A percentile compares a stretch with the other conserved stretches of the same genome.
Conservation (phyloP, 441 rosid species). For the Jatropha podagrica region DNA sequence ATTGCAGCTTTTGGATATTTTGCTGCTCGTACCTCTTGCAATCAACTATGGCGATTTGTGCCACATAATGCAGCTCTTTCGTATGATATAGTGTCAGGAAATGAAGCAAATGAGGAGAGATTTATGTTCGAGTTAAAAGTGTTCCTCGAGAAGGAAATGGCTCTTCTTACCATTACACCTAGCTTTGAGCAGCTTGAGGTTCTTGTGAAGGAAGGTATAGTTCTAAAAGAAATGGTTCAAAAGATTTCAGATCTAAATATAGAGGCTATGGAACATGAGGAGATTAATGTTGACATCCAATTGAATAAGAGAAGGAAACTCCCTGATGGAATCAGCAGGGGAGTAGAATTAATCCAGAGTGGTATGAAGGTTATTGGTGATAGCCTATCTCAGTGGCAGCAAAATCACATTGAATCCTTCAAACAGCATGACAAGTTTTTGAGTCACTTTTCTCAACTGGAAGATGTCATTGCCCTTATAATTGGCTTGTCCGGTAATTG, state of each 20-base stretch:
- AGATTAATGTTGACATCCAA: slow-evolving; percentile 35
- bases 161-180: slow-evolving; percentile 40
- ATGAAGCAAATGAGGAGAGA: slow-evolving; percentile 56
- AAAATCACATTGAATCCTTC: slow-evolving; percentile 35
- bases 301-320: slow-evolving; percentile 76
- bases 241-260: slow-evolving; percentile 28
- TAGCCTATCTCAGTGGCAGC: slow-evolving; percentile 62
- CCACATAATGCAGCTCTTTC: slow-evolving; percentile 83
- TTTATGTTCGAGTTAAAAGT: slow-evolving; percentile 78
- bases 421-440: slow-evolving; percentile 58
- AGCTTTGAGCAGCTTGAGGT: slow-evolving; percentile 48
- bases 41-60: slow-evolving; percentile 83
- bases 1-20: slow-evolving; percentile 76
- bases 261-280: slow-evolving; percentile 32
- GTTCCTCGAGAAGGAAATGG: slow-evolving; percentile 76
- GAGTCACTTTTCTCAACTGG: slow-evolving; percentile 59
- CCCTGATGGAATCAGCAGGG: slow-evolving; percentile 69
- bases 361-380: slow-evolving; percentile 69
- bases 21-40: slow-evolving; percentile 75
- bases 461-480: slow-evolving; percentile 61
- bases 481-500: slow-evolving; percentile 36
- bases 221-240: slow-evolving; percentile 44
- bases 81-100: slow-evolving; percentile 55
- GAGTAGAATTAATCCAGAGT: slow-evolving; percentile 69
- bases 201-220: slow-evolving; percentile 57